A percentile compares a stretch with the other conserved stretches of the same genome.
phyloP scores from a whole-genome alignment of 331 rosid genomes.

The Pyracantha coccinea region DNA sequence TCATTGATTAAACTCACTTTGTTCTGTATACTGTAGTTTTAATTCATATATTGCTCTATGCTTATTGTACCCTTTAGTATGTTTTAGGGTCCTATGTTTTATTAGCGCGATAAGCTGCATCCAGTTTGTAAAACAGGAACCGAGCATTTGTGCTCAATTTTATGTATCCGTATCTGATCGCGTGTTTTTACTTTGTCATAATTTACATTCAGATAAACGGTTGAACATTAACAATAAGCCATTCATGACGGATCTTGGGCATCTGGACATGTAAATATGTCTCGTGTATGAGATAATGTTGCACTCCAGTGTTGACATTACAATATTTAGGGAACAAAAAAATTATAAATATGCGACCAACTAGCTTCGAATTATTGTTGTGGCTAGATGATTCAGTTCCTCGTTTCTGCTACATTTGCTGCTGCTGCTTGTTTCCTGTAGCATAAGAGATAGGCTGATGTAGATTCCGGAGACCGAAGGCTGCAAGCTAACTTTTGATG shows the following conservation, averaged over 20 bases:
- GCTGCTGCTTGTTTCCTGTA: neutral
- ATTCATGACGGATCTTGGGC: neutral
- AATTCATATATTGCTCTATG: neutral
- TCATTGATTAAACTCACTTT: neutral
- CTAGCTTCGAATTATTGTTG: neutral
- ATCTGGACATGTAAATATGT: neutral
- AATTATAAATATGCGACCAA: too few relatives aligned
- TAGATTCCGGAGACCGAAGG: neutral
- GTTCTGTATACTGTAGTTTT: neutral
- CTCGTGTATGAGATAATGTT: neutral
- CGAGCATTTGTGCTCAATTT: neutral
- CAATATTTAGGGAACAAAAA: neutral
- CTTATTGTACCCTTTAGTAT: neutral
- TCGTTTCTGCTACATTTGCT: neutral
- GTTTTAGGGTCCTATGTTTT: neutral
- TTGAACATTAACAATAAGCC: neutral
- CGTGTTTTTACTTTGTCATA: neutral
- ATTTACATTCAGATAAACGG: neutral
- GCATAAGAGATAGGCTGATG: neutral
- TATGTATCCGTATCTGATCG: neutral
- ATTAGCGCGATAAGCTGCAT: neutral
- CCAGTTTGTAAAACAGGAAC: neutral
- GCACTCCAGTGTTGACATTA: neutral
- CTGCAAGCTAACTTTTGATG: neutral
- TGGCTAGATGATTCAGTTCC: neutral